phyloP scores from a whole-genome alignment of 495 filamentous ascomycete species.

The Lepraria neglecta region DNA sequence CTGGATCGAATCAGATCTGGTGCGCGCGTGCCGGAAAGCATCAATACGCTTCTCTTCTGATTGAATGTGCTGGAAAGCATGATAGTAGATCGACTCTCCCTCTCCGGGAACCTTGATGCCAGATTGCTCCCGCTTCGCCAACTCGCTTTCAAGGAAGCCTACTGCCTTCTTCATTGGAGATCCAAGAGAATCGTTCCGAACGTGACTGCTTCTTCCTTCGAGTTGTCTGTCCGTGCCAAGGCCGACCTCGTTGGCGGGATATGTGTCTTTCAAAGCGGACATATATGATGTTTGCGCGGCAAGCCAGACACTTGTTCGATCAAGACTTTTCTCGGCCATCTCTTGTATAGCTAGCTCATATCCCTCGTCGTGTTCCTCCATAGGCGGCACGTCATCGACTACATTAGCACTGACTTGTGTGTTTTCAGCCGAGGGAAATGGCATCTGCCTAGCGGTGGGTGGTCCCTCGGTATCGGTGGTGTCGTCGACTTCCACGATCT shows the following conservation, averaged over 20 bases:
- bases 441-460: constrained; percentile 54
- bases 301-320: constrained; percentile 79
- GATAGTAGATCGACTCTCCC: constrained; percentile 81
- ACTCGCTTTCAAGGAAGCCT: constrained; percentile 58
- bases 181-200: constrained; percentile 28
- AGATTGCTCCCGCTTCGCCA: constrained; percentile 34
- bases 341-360: constrained; percentile 63
- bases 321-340: constrained; percentile 58
- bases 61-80: constrained; percentile 73
- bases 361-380: constrained; percentile 61
- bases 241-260: constrained; percentile 47
- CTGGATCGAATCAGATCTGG: constrained; percentile 84
- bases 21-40: constrained; percentile 72
- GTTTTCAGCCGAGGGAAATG: neutral
- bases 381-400: constrained; percentile 2
- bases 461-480: constrained; percentile 50
- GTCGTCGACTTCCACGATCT: constrained; percentile 56
- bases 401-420: neutral
- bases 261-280: constrained; percentile 59
- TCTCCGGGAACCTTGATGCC: constrained; percentile 32
- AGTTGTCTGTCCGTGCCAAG: constrained; percentile 33
- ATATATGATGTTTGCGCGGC: constrained; percentile 71
- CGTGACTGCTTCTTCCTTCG: constrained; percentile 30
- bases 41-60: constrained; percentile 54
- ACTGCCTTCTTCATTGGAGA: constrained; percentile 64